Percentiles rank a stretch among this genome's conserved stretches.
These are phyloP conservation scores for Leishmania turanica DNA, from an alignment of 208 protist species.

Conservation along the genomic window DNA sequence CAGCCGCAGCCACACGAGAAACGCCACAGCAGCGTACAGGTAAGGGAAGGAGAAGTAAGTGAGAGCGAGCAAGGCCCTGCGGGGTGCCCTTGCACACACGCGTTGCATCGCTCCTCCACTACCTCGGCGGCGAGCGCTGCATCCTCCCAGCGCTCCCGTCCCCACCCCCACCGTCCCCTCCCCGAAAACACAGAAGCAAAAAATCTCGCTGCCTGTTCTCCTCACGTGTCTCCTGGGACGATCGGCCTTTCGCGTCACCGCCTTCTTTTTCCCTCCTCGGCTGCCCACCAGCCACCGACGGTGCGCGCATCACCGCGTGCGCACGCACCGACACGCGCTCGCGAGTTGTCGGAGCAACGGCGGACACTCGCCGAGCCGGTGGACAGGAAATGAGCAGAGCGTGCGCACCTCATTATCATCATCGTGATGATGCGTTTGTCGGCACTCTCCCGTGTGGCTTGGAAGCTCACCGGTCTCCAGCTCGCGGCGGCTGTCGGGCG, in stretches of 20 bases:
- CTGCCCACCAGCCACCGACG: background rate
- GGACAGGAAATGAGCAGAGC: background rate
- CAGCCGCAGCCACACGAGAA: background rate
- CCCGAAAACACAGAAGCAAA: background rate
- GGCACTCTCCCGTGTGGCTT: conserved; percentile 1
- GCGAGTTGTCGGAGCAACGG: background rate
- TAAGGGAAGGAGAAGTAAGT: background rate
- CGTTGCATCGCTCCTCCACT: background rate
- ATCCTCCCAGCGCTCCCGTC: background rate
- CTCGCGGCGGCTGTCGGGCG: background rate
- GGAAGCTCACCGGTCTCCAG: background rate
- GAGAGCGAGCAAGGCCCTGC: background rate
- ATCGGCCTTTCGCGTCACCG: background rate
- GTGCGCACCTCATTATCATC: background rate
- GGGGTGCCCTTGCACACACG: background rate
- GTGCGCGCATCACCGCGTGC: background rate
- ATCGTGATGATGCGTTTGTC: conserved; percentile 1
- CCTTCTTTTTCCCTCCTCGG: background rate
- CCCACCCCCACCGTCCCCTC: background rate
- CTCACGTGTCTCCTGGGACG: no score
- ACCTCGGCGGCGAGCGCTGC: background rate
- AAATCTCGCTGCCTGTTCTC: no score
- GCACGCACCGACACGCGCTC: background rate
- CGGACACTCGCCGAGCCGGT: background rate
- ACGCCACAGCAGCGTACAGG: background rate